Percentiles rank a stretch among this genome's conserved stretches.
Conservation (phyloP, 163 green algal genomes). For the Smithsoniella earleae region DNA sequence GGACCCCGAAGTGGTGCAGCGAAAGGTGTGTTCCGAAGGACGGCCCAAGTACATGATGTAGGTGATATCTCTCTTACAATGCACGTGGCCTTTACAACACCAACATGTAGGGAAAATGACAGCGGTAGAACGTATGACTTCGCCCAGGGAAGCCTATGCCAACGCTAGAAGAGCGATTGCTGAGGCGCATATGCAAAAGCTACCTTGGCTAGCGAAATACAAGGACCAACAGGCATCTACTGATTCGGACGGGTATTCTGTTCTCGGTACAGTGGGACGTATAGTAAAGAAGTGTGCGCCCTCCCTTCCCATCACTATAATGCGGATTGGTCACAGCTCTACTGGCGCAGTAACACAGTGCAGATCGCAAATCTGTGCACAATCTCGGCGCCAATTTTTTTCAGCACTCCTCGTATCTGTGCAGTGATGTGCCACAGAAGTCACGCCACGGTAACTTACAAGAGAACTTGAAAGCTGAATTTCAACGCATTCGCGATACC, state of each 20-base stretch:
- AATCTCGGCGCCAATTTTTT: too few relatives aligned
- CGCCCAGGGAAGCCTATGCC: background rate
- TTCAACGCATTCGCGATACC: background rate
- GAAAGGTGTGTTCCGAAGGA: too few relatives aligned
- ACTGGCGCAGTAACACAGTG: too few relatives aligned
- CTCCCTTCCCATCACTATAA: background rate
- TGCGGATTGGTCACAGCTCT: background rate
- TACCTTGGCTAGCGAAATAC: slow-evolving; percentile 13
- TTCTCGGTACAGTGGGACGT: slow-evolving; percentile 13
- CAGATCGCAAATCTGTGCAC: too few relatives aligned
- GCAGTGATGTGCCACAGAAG: too few relatives aligned
- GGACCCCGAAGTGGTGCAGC: too few relatives aligned
- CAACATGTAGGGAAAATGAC: too few relatives aligned
- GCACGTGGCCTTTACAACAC: too few relatives aligned
- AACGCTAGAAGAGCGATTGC: background rate
- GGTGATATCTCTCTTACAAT: too few relatives aligned
- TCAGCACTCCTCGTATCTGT: too few relatives aligned
- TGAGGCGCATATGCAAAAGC: background rate
- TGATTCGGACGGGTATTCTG: slow-evolving; percentile 23
- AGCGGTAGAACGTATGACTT: background rate
- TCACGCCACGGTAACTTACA: too few relatives aligned
- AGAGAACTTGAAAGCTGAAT: background rate
- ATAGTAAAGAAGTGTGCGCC: background rate
- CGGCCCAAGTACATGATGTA: too few relatives aligned
- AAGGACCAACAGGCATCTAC: background rate